Conservation (phyloP, 23 red algal species). For the Gracilariopsis chorda region DNA sequence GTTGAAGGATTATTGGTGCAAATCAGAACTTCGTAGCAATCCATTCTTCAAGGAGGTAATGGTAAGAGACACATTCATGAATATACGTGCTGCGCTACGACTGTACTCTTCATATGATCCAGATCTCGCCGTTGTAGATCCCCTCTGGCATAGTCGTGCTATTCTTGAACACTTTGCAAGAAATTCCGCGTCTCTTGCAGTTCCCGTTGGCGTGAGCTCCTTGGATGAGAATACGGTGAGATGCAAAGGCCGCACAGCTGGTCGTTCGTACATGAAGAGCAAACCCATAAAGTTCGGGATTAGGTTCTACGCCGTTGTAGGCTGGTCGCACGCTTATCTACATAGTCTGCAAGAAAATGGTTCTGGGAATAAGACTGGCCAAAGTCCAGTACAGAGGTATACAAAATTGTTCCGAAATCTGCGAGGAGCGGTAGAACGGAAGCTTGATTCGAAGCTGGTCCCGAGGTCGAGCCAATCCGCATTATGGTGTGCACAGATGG, state of each 20-base stretch:
- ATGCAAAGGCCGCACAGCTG: neutral
- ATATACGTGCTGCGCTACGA: neutral
- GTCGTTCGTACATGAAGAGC: neutral
- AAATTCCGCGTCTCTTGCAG: neutral
- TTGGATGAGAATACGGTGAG: neutral
- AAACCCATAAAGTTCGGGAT: neutral
- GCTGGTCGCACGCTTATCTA: neutral
- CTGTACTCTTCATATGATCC: neutral
- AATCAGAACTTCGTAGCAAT: neutral
- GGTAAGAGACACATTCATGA: neutral
- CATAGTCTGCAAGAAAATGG: neutral
- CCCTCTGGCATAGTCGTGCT: neutral
- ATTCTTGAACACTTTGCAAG: neutral
- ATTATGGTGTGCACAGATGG: neutral
- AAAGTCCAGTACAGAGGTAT: neutral
- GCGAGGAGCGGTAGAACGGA: neutral
- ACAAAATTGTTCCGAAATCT: neutral
- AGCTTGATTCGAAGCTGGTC: neutral
- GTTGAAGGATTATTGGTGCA: neutral
- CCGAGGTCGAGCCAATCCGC: neutral
- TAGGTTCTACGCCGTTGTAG: slow-evolving; percentile 13
- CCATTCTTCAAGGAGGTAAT: neutral
- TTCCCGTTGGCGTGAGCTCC: neutral
- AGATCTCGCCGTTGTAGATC: neutral
- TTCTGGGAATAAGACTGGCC: neutral